Evolutionary conservation across 2,329 filamentous ascomycete genomes (phyloP).

Genomic region (Conoideocrella luteorostrata): DNA sequence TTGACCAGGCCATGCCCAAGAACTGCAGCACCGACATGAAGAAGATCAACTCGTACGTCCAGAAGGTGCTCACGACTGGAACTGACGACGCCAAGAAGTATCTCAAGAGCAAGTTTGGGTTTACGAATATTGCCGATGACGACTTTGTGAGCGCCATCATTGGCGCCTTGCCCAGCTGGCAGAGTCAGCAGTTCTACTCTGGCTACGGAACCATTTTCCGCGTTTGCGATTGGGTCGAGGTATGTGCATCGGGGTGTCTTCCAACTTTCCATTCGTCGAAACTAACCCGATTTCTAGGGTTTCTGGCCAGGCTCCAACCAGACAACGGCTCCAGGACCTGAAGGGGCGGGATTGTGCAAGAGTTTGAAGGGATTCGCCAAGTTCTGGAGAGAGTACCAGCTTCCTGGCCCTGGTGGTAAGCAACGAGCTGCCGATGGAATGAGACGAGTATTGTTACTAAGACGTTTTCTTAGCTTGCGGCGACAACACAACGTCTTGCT

Average conservation of each 20-base stretch:
- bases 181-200: slow-evolving; percentile 26
- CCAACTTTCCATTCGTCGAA: not conserved
- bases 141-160: slow-evolving; percentile 40
- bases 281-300: slow-evolving; percentile 10
- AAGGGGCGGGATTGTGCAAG: slow-evolving; percentile 47
- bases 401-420: slow-evolving; percentile 39
- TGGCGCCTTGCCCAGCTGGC: slow-evolving; percentile 24
- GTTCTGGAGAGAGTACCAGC: slow-evolving; percentile 40
- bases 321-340: slow-evolving; percentile 10
- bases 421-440: too few species aligned
- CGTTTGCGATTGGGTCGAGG: slow-evolving; percentile 28
- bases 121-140: slow-evolving; percentile 32
- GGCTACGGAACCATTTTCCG: slow-evolving; percentile 28
- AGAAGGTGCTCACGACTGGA: slow-evolving; percentile 38
- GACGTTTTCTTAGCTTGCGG: not conserved
- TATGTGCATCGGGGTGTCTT: slow-evolving; percentile 10
- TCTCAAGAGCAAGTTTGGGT: slow-evolving; percentile 38
- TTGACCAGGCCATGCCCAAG: slow-evolving; percentile 37
- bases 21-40: slow-evolving; percentile 59
- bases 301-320: slow-evolving; percentile 13
- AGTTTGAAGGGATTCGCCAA: slow-evolving; percentile 47
- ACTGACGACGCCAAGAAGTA: slow-evolving; percentile 24
- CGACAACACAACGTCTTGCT: slow-evolving; percentile 8
- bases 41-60: slow-evolving; percentile 40
- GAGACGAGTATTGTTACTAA: too few species aligned